Evolutionary conservation across 306 rosid genomes (phyloP).

Genomic region (Mimosa pudica): DNA sequence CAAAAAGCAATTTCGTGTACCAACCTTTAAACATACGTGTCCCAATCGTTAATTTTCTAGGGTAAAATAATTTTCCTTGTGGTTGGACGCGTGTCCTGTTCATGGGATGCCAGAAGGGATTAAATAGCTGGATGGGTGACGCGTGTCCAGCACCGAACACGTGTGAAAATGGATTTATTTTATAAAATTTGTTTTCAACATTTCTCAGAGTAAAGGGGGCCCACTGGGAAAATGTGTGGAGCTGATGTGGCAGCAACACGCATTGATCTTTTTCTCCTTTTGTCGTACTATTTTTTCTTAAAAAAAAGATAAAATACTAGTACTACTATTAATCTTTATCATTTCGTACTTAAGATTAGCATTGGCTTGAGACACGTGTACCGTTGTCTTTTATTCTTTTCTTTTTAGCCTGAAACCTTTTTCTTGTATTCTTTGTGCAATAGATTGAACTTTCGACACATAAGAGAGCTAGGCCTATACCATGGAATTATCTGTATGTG

Average conservation of each 20-base stretch:
- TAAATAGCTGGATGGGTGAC: background rate
- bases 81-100: slow-evolving; percentile 32
- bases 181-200: slow-evolving; percentile 5
- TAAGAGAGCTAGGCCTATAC: background rate
- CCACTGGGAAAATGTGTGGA: slow-evolving; percentile 18
- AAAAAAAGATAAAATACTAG: no score
- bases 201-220: slow-evolving; percentile 15
- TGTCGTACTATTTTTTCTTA: background rate
- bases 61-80: background rate
- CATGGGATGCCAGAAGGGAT: background rate
- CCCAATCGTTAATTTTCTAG: slow-evolving; percentile 9
- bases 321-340: background rate
- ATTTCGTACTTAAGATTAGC: slow-evolving; percentile 12
- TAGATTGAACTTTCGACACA: slow-evolving; percentile 5
- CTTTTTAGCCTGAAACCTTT: background rate
- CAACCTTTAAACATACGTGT: slow-evolving; percentile 30
- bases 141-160: slow-evolving; percentile 33
- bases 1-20: background rate
- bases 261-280: slow-evolving; percentile 16
- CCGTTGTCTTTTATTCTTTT: background rate
- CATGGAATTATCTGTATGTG: background rate
- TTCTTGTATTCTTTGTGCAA: background rate
- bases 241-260: slow-evolving; percentile 33
- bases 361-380: slow-evolving; percentile 20
- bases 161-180: background rate